phyloP scores from a whole-genome alignment of 208 protist species.

The Crithidia fasciculata region DNA sequence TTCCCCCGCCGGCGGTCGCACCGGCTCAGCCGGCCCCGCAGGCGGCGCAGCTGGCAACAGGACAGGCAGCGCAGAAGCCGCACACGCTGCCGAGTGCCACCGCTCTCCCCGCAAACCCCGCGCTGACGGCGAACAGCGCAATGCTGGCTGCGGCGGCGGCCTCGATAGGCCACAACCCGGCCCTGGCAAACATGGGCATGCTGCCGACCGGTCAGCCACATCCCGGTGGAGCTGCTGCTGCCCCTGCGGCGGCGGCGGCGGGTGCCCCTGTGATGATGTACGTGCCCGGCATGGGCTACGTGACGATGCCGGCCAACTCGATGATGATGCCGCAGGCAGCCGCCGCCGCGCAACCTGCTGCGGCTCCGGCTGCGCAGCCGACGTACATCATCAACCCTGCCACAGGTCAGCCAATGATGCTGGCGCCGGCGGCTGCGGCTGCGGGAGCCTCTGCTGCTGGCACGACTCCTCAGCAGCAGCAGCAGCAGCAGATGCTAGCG shows the following conservation, averaged over 20 bases:
- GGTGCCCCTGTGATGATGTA: slow-evolving; percentile 28
- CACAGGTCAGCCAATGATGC: slow-evolving; percentile 32
- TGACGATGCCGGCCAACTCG: slow-evolving; percentile 22
- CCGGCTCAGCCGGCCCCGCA: not conserved
- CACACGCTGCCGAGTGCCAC: slow-evolving; percentile 18
- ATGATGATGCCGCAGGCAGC: slow-evolving; percentile 14
- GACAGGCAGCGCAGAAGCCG: slow-evolving; percentile 8
- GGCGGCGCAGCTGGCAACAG: not conserved
- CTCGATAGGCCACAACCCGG: slow-evolving; percentile 16
- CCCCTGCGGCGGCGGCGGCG: slow-evolving; percentile 1
- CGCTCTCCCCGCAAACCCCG: not conserved
- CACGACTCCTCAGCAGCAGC: slow-evolving; percentile 19
- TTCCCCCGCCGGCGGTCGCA: not conserved
- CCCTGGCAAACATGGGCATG: slow-evolving; percentile 29
- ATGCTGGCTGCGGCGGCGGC: slow-evolving; percentile 22
- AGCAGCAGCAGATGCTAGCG: slow-evolving; percentile 27
- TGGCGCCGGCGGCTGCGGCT: slow-evolving; percentile 5
- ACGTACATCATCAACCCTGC: slow-evolving; percentile 39
- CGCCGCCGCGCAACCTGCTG: not conserved
- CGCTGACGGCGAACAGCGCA: not conserved
- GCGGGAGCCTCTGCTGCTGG: slow-evolving; percentile 8
- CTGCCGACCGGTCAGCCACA: slow-evolving; percentile 15
- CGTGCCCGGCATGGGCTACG: slow-evolving; percentile 34
- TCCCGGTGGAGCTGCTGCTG: not conserved
- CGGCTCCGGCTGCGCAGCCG: slow-evolving; percentile 8